These are phyloP conservation scores for Fusarium sterilihyphosum DNA, from an alignment of 2,329 filamentous ascomycete species.

Conservation along the genomic window DNA sequence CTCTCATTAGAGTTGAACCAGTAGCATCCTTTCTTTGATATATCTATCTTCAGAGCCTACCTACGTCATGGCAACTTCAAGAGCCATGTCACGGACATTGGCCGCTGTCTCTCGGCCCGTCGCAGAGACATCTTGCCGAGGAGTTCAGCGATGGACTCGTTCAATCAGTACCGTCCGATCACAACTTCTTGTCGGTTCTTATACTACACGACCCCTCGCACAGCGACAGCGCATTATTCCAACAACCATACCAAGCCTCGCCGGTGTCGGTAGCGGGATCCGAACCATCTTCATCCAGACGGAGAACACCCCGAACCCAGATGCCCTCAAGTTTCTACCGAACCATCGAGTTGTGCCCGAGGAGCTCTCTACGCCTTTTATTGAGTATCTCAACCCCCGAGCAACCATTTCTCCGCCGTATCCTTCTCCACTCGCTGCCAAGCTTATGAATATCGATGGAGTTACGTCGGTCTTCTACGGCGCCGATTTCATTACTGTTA, in stretches of 20 bases:
- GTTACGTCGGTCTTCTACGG: slow-evolving; percentile 97
- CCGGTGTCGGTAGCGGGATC: slow-evolving; percentile 48
- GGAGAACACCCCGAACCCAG: slow-evolving; percentile 91
- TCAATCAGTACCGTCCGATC: slow-evolving; percentile 42
- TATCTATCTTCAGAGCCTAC: not conserved
- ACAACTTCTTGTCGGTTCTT: slow-evolving; percentile 28
- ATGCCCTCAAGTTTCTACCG: slow-evolving; percentile 95
- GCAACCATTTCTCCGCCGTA: slow-evolving; percentile 89
- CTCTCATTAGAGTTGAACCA: not conserved
- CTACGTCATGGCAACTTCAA: slow-evolving; percentile 41
- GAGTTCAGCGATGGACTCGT: slow-evolving; percentile 42
- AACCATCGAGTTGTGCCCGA: slow-evolving; percentile 87
- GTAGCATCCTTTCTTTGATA: not conserved
- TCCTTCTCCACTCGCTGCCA: slow-evolving; percentile 88
- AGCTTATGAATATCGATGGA: slow-evolving; percentile 92
- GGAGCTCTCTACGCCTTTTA: slow-evolving; percentile 76
- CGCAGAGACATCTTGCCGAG: slow-evolving; percentile 34
- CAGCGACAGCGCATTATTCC: slow-evolving; percentile 20
- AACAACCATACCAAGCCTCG: slow-evolving; percentile 32
- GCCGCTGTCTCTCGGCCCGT: slow-evolving; percentile 35
- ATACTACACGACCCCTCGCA: slow-evolving; percentile 37
- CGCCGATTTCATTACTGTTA: slow-evolving; percentile 95
- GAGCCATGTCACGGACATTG: slow-evolving; percentile 39
- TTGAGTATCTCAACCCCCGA: slow-evolving; percentile 92
- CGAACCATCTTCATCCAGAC: slow-evolving; percentile 98